Evolutionary conservation across 2,329 filamentous ascomycete genomes (phyloP), one percentile per base, ranked within the genome.

Genomic region (Aureobasidium sp.): DNA sequence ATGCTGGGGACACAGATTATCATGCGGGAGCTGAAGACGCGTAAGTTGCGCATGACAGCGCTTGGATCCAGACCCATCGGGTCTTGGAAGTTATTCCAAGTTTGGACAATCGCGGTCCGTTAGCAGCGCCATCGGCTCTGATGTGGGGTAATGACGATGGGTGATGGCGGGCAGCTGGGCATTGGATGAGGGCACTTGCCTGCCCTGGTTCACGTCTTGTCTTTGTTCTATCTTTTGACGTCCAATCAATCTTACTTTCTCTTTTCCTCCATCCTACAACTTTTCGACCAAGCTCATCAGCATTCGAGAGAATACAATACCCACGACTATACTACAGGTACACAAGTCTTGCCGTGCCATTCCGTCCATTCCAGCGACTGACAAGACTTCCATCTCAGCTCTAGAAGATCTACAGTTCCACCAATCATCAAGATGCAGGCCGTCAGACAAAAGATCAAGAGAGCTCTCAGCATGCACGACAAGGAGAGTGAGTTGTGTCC

Each of bases 391-490:
- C 39, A 36, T 51, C 32, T 39, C 29, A 51, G 57, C 44, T 43
- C 15, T 15, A 26, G 50, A 17, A 51, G 29, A 53, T 43, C 43
- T 51, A 59, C 57, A 20, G 39, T 51, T 37, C 13, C 57, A 43
- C 57, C 63, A 41, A 65, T 64, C 65, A 68, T 63, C 65, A 70
- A 63, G n/a, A 74, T 73, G 69, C 67, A 70, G 65, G 69, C 68
- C 67, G 71, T 74, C 65, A 65, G 72, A 29, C 68, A 72, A 51
- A 73, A 72, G 68, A 69, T 75, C 64, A 72, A 70, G 68, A 66
- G 73, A 52, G 73, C 72, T 68, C 66, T 75, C 53, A 74, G 72
- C 29, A 67, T 73, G 57, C 67, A 71, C 65, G 72, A 74, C 67
- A 72, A 73, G 68, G 71, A 74, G 63, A 66, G 72, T 73, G 69